Base-by-base conservation (phyloP, 2,329 filamentous ascomycete species). In the Aspergillus sp. region DNA sequence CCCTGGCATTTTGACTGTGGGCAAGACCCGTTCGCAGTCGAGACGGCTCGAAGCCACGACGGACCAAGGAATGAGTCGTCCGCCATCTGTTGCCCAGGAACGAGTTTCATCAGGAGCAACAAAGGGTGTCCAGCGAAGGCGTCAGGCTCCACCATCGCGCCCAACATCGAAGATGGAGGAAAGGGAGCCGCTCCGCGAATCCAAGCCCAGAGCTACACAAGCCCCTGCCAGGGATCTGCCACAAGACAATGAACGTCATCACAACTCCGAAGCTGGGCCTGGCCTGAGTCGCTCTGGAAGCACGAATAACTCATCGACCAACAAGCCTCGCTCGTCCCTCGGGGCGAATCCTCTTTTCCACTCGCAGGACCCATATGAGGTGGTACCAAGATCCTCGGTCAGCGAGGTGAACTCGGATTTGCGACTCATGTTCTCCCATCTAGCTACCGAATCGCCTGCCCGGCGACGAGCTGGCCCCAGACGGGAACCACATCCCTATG, bases 21-120 rank as follows among this genome's bases (percentile, higher is more conserved):
- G 65, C n/a, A 69, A 69, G 52, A 71, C 68, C 12, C 62, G 68
- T 29, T 69, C 68, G 9, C 67, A 70, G 49, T 69, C 68, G 29
- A 64, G 65, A 26, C 59, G 60, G 41, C 51, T 67, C 35, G 65
- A 67, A 48, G 59, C 62, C 7, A 59, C 60, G 7, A 55, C 48
- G n/a, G 55, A 60, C 45, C 58, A 57, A 8, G 43, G 44, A 5
- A 35, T 42, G 12, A 44, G 49, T 30, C 41, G 52, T 26, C 41
- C 49, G 3, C 44, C 52, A 0, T 12, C 34, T 19, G 47, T 34
- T 12, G 47, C 50, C 5, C 56, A 50, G 32, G 62, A 67, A 9
- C 55, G 55, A 10, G 50, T 55, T 7, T 47, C 55, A 9, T 52
- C 58, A 7, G 44, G 54, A 29, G 44, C 52, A 5, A 9, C 48